Evolutionary conservation across 2,329 filamentous ascomycete genomes (phyloP).

Genomic region (Diplodia intermedia): DNA sequence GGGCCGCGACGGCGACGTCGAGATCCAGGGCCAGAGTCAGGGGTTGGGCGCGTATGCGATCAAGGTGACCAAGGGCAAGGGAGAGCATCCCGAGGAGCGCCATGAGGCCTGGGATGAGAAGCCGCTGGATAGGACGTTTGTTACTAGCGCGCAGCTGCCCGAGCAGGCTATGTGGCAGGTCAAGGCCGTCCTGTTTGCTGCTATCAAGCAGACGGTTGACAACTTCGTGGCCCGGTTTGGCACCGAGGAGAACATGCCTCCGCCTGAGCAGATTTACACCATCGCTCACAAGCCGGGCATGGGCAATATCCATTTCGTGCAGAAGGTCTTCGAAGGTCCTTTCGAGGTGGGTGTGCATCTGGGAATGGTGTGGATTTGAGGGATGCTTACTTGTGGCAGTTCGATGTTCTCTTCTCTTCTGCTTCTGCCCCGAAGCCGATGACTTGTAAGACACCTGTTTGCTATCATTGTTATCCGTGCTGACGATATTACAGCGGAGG

Average conservation of each 20-base stretch:
- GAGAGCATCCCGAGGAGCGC: constrained; percentile 59
- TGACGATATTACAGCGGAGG: constrained; percentile 51
- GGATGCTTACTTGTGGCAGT: constrained; percentile 57
- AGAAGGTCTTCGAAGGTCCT: constrained; percentile 87
- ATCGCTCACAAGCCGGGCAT: constrained; percentile 70
- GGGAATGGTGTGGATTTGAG: not conserved
- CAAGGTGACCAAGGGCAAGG: constrained; percentile 75
- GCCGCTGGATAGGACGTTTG: constrained; percentile 76
- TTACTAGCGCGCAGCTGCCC: constrained; percentile 72
- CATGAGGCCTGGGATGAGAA: constrained; percentile 73
- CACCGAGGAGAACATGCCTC: constrained; percentile 69
- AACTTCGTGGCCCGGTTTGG: constrained; percentile 64
- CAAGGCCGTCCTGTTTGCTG: constrained; percentile 69
- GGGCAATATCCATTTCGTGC: constrained; percentile 86
- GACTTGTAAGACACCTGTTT: constrained; percentile 51
- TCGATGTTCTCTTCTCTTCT: constrained; percentile 90
- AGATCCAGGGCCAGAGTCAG: constrained; percentile 71
- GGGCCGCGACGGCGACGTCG: constrained; percentile 68
- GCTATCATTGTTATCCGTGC: constrained; percentile 33
- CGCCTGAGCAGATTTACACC: constrained; percentile 85
- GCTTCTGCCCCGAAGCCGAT: constrained; percentile 65
- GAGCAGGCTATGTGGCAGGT: constrained; percentile 81
- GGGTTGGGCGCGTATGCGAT: constrained; percentile 82
- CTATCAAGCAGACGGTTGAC: constrained; percentile 70
- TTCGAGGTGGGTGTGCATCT: constrained; percentile 65